These are phyloP conservation scores for Aspergillus ostianus DNA, from an alignment of 495 filamentous ascomycete species.

Conservation along the genomic window DNA sequence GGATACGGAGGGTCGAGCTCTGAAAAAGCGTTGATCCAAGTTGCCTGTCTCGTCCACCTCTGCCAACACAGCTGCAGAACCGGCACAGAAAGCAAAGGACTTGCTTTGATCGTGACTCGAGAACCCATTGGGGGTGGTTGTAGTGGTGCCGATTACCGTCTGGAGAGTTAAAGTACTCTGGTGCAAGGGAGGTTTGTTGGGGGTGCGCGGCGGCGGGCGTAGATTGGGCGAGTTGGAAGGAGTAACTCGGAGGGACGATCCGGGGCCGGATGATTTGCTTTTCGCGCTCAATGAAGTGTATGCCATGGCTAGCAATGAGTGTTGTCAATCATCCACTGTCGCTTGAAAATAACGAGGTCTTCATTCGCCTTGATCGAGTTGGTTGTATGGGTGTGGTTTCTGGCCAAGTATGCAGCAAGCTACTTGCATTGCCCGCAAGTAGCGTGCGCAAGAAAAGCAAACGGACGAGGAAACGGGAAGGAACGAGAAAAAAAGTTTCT, in stretches of 20 bases:
- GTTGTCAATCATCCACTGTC: constrained; percentile 25
- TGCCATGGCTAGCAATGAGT: constrained; percentile 30
- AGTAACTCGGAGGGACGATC: constrained; percentile 64
- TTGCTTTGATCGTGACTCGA: constrained; percentile 68
- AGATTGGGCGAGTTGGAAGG: constrained; percentile 76
- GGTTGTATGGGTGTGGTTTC: not conserved
- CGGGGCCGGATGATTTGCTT: constrained; percentile 35
- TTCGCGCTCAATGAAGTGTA: constrained; percentile 37
- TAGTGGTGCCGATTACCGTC: constrained; percentile 86
- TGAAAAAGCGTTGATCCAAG: constrained; percentile 82
- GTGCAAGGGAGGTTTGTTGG: constrained; percentile 49
- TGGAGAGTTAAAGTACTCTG: constrained; percentile 65
- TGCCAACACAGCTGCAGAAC: constrained; percentile 89
- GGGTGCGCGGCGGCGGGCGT: constrained; percentile 60
- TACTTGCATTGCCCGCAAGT: constrained; percentile 1
- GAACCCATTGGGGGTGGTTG: constrained; percentile 80
- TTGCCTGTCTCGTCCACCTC: constrained; percentile 69
- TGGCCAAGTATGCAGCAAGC: constrained; percentile 2
- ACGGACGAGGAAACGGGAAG: constrained; percentile 3
- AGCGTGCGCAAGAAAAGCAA: constrained; percentile 8
- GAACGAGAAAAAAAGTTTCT: constrained; percentile 1
- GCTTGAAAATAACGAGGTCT: constrained; percentile 21
- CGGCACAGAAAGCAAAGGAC: constrained; percentile 85
- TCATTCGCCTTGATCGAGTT: constrained; percentile 15
- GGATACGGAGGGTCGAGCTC: constrained; percentile 76